Conservation (phyloP, 176 grass and related monocot species). For the Oryza glumipatula region DNA sequence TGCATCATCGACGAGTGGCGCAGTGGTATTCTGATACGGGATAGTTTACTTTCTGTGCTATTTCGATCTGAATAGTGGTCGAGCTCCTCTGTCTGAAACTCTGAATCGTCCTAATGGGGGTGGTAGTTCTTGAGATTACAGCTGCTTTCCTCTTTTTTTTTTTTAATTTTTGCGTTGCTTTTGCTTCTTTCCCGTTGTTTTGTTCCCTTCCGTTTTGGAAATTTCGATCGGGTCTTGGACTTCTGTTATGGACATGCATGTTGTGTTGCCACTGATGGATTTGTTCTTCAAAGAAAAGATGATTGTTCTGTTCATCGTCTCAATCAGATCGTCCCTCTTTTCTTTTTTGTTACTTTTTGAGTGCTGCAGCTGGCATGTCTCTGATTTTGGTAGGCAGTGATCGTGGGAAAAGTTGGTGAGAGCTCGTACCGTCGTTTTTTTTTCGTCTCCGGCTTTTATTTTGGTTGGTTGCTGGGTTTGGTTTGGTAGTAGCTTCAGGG, state of each 20-base stretch:
- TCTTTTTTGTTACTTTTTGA: slow-evolving; percentile 29
- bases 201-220: neutral
- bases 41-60: neutral
- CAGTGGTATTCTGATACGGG: neutral
- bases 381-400: slow-evolving; percentile 33
- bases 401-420: slow-evolving; percentile 42
- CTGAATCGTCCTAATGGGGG: neutral
- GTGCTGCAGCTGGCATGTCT: slow-evolving; percentile 45
- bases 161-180: neutral
- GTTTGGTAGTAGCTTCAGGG: slow-evolving; percentile 22
- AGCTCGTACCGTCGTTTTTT: slow-evolving; percentile 32
- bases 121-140: neutral
- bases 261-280: neutral
- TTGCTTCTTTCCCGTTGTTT: neutral
- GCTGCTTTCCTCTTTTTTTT: neutral
- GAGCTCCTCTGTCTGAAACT: neutral
- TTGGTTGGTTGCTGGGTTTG: slow-evolving; percentile 17
- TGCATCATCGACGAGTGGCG: neutral
- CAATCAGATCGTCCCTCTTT: slow-evolving; percentile 24
- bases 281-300: slow-evolving; percentile 8
- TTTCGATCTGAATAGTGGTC: slow-evolving; percentile 33
- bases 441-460: slow-evolving; percentile 18
- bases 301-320: neutral
- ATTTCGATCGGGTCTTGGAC: neutral
- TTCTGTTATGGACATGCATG: neutral